These are phyloP conservation scores for Talaromyces sp. DNA, from an alignment of 2,329 filamentous ascomycete genomes.

Conservation along the genomic window DNA sequence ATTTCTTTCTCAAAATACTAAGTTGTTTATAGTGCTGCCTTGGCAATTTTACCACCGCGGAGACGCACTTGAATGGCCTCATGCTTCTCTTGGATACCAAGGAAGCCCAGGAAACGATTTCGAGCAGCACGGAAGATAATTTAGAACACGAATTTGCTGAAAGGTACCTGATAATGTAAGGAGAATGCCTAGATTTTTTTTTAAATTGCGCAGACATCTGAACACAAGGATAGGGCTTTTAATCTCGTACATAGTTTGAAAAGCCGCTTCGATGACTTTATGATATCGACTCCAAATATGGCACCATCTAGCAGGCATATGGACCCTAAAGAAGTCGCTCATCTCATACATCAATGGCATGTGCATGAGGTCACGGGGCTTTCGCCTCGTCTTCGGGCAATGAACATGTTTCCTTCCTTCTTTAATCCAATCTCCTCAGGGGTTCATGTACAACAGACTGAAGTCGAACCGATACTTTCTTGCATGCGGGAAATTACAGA, in stretches of 20 bases:
- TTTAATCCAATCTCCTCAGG: background rate
- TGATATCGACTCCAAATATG: background rate
- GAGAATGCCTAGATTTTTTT: background rate
- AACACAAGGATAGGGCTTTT: slow-evolving; percentile 1
- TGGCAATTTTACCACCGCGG: background rate
- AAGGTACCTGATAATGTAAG: slow-evolving; percentile 3
- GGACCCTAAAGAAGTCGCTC: background rate
- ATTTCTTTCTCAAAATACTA: background rate
- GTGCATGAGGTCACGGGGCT: background rate
- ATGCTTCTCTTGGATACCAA: background rate
- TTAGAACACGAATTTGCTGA: background rate
- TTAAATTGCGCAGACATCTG: background rate
- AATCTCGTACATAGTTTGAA: slow-evolving; percentile 1
- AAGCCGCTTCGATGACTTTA: slow-evolving; percentile 1
- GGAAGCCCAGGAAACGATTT: background rate
- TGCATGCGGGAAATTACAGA: background rate
- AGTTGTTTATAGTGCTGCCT: slow-evolving; percentile 1
- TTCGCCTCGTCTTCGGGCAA: background rate
- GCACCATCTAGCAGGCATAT: background rate
- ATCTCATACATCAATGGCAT: slow-evolving; percentile 2
- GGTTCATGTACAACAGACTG: background rate
- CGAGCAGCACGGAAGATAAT: background rate
- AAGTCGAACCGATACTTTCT: background rate
- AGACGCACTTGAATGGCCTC: slow-evolving; percentile 1
- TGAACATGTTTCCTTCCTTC: slow-evolving; percentile 3